Evolutionary conservation across 495 filamentous ascomycete species (phyloP).

Genomic region (Hypoxylon perforatum): DNA sequence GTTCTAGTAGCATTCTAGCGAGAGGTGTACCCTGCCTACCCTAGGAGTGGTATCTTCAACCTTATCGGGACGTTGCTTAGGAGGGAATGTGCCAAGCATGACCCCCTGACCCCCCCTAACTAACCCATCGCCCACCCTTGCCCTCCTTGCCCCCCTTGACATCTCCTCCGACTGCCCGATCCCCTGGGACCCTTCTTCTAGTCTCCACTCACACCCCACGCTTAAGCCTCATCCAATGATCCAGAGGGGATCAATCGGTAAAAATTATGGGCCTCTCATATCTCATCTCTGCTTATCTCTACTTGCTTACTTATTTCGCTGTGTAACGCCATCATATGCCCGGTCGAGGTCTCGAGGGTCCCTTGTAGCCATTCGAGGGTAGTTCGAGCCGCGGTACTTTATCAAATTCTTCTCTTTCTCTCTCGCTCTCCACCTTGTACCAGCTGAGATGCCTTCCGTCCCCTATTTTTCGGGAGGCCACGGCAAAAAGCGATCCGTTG

Average conservation of each 20-base stretch:
- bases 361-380: neutral
- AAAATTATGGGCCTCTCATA: conserved; percentile 13
- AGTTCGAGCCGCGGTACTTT: neutral
- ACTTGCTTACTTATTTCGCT: conserved; percentile 39
- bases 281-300: conserved; percentile 42
- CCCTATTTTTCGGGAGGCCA: neutral
- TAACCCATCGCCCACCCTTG: neutral
- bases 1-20: too few species aligned
- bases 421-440: neutral
- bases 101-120: too few species aligned
- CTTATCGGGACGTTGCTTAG: conserved; percentile 15
- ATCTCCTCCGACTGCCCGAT: conserved; percentile 19
- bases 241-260: neutral
- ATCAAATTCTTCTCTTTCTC: neutral
- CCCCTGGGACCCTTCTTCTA: conserved; percentile 21
- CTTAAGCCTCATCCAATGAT: conserved; percentile 23
- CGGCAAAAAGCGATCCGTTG: neutral
- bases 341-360: too few species aligned
- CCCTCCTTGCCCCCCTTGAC: neutral
- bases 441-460: neutral
- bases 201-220: conserved; percentile 16
- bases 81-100: conserved; percentile 32
- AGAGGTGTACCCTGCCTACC: too few species aligned
- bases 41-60: too few species aligned
- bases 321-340: conserved; percentile 31